These are phyloP conservation scores for Teratosphaeria pseudoeucalypti DNA, from an alignment of 2,329 filamentous ascomycete genomes.

Conservation along the genomic window DNA sequence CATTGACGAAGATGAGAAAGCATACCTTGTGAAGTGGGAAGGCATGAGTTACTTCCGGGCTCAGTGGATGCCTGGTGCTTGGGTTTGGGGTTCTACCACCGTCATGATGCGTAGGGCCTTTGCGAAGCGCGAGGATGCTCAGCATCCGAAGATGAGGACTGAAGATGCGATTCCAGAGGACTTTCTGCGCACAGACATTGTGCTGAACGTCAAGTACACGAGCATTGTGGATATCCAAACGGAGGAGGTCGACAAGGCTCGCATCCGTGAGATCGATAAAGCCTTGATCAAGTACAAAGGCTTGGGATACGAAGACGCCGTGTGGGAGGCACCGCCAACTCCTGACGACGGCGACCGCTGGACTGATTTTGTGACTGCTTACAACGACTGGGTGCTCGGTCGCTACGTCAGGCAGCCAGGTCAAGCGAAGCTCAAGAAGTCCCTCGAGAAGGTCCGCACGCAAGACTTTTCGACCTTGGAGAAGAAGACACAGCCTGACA, in stretches of 20 bases:
- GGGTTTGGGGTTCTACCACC: constrained; percentile 66
- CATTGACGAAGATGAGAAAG: constrained; percentile 66
- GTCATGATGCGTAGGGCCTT: constrained; percentile 63
- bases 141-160: constrained; percentile 56
- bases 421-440: constrained; percentile 48
- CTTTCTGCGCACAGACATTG: constrained; percentile 73
- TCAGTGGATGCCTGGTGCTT: constrained; percentile 78
- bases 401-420: constrained; percentile 58
- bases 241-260: constrained; percentile 59
- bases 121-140: constrained; percentile 54
- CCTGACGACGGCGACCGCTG: constrained; percentile 58
- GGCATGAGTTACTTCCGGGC: constrained; percentile 70
- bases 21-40: constrained; percentile 88
- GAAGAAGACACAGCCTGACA: constrained; percentile 60
- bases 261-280: constrained; percentile 60
- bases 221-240: constrained; percentile 48
- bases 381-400: constrained; percentile 74
- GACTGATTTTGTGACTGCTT: constrained; percentile 70
- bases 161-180: constrained; percentile 82
- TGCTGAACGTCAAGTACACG: constrained; percentile 69
- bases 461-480: constrained; percentile 59
- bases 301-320: constrained; percentile 76
- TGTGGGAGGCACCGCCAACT: constrained; percentile 75
- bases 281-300: constrained; percentile 88
- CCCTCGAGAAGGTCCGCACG: constrained; percentile 57